Evolutionary conservation across 495 filamentous ascomycete genomes (phyloP).

Genomic region (Xylaria castorea): DNA sequence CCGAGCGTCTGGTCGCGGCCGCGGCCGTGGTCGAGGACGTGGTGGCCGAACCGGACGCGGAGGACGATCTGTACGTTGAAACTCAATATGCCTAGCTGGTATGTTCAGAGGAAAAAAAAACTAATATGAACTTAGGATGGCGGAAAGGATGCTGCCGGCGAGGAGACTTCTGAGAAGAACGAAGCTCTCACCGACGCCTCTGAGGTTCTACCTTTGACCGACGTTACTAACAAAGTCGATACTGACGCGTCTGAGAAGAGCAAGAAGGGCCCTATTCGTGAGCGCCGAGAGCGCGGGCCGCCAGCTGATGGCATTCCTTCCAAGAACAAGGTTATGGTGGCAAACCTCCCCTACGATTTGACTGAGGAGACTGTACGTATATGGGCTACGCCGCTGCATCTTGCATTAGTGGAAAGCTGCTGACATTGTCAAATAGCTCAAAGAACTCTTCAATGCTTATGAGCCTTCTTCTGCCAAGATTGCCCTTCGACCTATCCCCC

Average conservation of each 20-base stretch:
- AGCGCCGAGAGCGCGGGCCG: conserved; percentile 85
- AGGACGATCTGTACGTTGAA: conserved; percentile 72
- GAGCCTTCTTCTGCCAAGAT: conserved; percentile 94
- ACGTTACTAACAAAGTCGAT: conserved; percentile 56
- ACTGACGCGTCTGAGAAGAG: conserved; percentile 52
- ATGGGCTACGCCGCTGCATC: neutral
- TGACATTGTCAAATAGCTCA: conserved; percentile 71
- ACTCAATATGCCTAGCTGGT: neutral
- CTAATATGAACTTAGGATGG: conserved; percentile 44
- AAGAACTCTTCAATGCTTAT: conserved; percentile 93
- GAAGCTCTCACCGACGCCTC: conserved; percentile 49
- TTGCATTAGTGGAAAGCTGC: conserved; percentile 25
- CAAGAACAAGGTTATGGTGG: conserved; percentile 99
- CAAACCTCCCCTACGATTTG: conserved; percentile 97
- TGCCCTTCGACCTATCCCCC: conserved; percentile 95
- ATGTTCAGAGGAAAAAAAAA: neutral
- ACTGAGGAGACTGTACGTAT: conserved; percentile 87
- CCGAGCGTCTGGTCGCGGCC: conserved; percentile 75
- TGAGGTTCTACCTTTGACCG: conserved; percentile 59
- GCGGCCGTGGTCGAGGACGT: conserved; percentile 74
- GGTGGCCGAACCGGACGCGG: conserved; percentile 78
- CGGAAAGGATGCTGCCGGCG: conserved; percentile 51
- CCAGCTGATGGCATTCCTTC: conserved; percentile 97
- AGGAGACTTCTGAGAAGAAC: conserved; percentile 55
- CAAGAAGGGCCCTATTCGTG: conserved; percentile 59